Evolutionary conservation across 495 filamentous ascomycete species (phyloP).

Genomic region (Aspergillus funiculosus): DNA sequence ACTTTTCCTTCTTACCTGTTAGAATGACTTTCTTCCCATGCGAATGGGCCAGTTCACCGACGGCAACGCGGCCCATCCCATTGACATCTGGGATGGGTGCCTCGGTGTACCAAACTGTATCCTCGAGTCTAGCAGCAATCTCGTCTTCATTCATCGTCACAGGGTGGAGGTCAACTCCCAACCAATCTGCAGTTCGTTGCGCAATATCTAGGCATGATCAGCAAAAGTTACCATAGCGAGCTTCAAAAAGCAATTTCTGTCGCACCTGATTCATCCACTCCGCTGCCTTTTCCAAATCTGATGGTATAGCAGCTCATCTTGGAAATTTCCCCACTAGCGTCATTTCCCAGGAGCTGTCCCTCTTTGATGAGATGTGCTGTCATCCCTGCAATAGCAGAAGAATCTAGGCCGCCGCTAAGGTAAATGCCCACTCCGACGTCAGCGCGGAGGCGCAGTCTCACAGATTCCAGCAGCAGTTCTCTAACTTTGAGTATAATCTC

Average conservation of each 20-base stretch:
- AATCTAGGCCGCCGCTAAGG: constrained; percentile 50
- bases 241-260: background rate
- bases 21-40: constrained; percentile 46
- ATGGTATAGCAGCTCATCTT: constrained; percentile 42
- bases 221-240: background rate
- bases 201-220: constrained; percentile 32
- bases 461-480: constrained; percentile 38
- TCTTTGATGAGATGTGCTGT: constrained; percentile 41
- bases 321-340: constrained; percentile 21
- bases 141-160: constrained; percentile 40
- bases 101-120: constrained; percentile 46
- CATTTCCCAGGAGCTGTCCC: constrained; percentile 32
- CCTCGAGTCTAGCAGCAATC: constrained; percentile 42
- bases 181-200: constrained; percentile 43
- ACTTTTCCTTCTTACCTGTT: constrained; percentile 31
- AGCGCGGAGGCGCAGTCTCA: constrained; percentile 44
- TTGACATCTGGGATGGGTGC: constrained; percentile 42
- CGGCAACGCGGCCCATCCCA: constrained; percentile 40
- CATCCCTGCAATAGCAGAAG: constrained; percentile 48
- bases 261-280: constrained; percentile 43
- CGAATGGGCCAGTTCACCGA: constrained; percentile 38
- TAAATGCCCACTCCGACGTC: constrained; percentile 51
- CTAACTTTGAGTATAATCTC: constrained; percentile 45
- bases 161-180: constrained; percentile 43
- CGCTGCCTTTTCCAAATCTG: constrained; percentile 40